A percentile compares a stretch with the other conserved stretches of the same genome.
These are phyloP conservation scores for Baudoinia panamericana DNA, from an alignment of 495 filamentous ascomycete genomes.

Conservation along the genomic window DNA sequence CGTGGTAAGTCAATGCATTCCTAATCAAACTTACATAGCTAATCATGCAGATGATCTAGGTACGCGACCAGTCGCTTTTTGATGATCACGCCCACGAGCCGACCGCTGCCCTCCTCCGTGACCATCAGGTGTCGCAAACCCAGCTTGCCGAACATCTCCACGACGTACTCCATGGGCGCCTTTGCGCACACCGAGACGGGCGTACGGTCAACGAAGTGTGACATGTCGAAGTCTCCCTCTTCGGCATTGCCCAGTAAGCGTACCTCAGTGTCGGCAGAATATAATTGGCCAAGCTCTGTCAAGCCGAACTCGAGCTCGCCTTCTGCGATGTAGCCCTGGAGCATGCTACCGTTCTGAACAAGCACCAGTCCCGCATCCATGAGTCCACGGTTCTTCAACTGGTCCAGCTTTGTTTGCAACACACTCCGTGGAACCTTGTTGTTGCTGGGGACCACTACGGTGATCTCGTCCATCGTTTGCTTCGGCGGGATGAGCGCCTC, in stretches of 20 bases:
- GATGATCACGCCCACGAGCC: constrained; percentile 28
- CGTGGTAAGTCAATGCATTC: no score
- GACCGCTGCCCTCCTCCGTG: constrained; percentile 33
- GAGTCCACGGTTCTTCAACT: constrained; percentile 37
- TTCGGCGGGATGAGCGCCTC: constrained; percentile 40
- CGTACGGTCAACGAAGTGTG: constrained; percentile 40
- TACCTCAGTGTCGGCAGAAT: constrained; percentile 26
- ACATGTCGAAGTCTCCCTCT: constrained; percentile 30
- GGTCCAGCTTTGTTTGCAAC: constrained; percentile 34
- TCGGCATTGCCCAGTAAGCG: constrained; percentile 32
- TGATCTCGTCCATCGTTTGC: constrained; percentile 45
- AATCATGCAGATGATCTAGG: constrained; percentile 21
- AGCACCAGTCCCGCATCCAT: constrained; percentile 45
- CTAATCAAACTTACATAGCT: no score
- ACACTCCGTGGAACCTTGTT: constrained; percentile 34
- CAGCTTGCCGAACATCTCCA: constrained; percentile 46
- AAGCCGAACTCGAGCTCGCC: constrained; percentile 43
- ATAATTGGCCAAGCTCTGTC: constrained; percentile 27
- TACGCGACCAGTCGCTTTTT: constrained; percentile 31
- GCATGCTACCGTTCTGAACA: constrained; percentile 34
- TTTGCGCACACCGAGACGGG: constrained; percentile 38
- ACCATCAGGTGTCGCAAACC: constrained; percentile 40
- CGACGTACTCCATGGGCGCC: constrained; percentile 43
- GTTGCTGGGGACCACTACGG: constrained; percentile 32
- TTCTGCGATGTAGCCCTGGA: constrained; percentile 43